Conservation (phyloP, 2,329 filamentous ascomycete genomes). For the Leptographium galeiforme region DNA sequence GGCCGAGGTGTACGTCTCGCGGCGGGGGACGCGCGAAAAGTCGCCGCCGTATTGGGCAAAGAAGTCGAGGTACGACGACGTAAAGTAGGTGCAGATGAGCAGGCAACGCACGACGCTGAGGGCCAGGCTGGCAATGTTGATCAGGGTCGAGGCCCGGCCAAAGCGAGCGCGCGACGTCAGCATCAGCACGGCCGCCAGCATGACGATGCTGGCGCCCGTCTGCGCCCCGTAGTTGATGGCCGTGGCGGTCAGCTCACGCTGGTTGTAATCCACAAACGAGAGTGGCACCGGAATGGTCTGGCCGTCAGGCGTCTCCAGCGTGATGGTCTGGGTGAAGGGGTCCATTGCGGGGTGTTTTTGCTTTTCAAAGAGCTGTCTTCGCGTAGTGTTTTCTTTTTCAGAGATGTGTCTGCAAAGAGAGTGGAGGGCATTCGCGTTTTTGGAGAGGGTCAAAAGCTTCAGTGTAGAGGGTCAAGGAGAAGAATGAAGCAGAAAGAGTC, state of each 20-base stretch:
- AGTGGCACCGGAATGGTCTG: conserved; percentile 4
- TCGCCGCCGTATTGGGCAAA: conserved; percentile 48
- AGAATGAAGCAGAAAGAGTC: too few species aligned
- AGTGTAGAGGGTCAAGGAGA: too few species aligned
- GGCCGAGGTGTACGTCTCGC: conserved; percentile 23
- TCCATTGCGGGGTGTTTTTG: background rate
- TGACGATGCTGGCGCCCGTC: conserved; percentile 32
- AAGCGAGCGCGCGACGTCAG: conserved; percentile 56
- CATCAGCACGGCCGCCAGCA: conserved; percentile 51
- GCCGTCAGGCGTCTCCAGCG: conserved; percentile 3
- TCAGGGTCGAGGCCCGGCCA: conserved; percentile 46
- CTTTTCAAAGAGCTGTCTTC: background rate
- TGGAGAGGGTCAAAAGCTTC: too few species aligned
- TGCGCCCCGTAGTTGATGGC: conserved; percentile 12
- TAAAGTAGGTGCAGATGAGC: conserved; percentile 45
- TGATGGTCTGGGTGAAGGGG: conserved; percentile 8
- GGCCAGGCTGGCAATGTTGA: conserved; percentile 49
- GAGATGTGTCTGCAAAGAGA: too few species aligned
- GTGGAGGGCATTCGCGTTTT: too few species aligned
- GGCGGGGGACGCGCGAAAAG: conserved; percentile 29
- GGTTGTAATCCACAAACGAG: conserved; percentile 4
- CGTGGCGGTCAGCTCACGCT: background rate
- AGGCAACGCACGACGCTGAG: conserved; percentile 46
- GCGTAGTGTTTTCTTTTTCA: too few species aligned
- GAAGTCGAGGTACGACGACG: conserved; percentile 44